Base-by-base conservation (phyloP, 2,329 filamentous ascomycete genomes). In the Fusarium phyllophilum region DNA sequence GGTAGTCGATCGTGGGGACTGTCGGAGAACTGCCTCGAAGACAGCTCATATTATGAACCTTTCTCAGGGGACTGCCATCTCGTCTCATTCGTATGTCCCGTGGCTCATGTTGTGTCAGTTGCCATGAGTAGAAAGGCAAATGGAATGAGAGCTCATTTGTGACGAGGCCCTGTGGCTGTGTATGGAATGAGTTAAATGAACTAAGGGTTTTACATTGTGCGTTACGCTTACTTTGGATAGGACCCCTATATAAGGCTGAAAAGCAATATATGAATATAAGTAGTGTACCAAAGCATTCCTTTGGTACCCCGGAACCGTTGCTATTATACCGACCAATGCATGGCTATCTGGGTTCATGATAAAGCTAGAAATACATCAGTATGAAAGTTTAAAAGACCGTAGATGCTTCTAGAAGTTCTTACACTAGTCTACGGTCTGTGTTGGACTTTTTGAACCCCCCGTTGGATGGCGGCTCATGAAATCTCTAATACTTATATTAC, bases 41-140 rank as follows among this genome's bases (percentile, higher is more conserved):
- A 24, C 63, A 64, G 8, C 26, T 41, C 41, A 69, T 39, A 1
- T 42, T 3, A 0, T 31, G 11, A 5, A 56, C n/a, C 1, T 45
- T 42, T 31, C 68, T 59, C 2, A 65, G 3, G 0, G 42, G 22
- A 13, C 0, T 22, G 1, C 42, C 14, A 2, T 64, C 24, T 3
- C 1, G 15, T 8, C 5, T 31, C 3, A 6, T 2, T 13, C 57
- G 26, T 2, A 8, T 5, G 3, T 39, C 45, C 1, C 8, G 22
- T 0, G 26, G 24, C 3, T 34, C 3, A 1, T 5, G 13, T 5
- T 5, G 6, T 1, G 17, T 24, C 0, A 1, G 0, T 12, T 17
- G n/a, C 57, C 57, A 65, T 3, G 62, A 55, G 2, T 66, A 66
- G 0, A 48, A 63, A 0, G 59, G 48, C 2, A 66, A 1, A 12